phyloP scores from a whole-genome alignment of 805 yeast genomes.

The Wickerhamomyces bovis region DNA sequence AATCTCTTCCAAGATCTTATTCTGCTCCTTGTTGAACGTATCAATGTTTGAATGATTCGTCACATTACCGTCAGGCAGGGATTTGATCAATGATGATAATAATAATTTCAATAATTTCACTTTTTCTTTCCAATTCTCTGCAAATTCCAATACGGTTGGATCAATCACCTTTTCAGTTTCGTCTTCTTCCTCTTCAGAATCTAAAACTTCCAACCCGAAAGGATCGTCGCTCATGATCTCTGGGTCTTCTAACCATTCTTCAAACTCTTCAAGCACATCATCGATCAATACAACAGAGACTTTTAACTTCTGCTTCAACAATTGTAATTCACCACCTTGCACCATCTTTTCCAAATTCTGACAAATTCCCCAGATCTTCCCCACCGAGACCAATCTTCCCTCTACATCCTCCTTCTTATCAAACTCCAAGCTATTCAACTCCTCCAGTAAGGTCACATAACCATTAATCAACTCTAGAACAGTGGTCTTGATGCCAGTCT shows the following conservation, averaged over 20 bases:
- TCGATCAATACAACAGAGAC: slow-evolving; percentile 41
- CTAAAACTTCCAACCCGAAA: slow-evolving; percentile 37
- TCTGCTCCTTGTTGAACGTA: slow-evolving; percentile 37
- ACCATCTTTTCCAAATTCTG: slow-evolving; percentile 39
- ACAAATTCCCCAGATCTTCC: slow-evolving; percentile 67
- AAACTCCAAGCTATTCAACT: slow-evolving; percentile 19
- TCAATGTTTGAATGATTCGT: slow-evolving; percentile 43
- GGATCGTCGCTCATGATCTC: slow-evolving; percentile 41
- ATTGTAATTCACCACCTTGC: slow-evolving; percentile 46
- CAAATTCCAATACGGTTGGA: slow-evolving; percentile 33
- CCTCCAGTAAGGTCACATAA: slow-evolving; percentile 18
- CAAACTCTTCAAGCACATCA: slow-evolving; percentile 63
- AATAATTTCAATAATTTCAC: slow-evolving; percentile 53
- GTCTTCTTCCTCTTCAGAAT: slow-evolving; percentile 25
- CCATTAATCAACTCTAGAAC: slow-evolving; percentile 14
- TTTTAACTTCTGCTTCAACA: slow-evolving; percentile 42
- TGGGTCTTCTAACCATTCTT: slow-evolving; percentile 66
- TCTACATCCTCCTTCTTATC: slow-evolving; percentile 19
- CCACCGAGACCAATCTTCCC: slow-evolving; percentile 51
- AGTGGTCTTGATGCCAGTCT: slow-evolving; percentile 15
- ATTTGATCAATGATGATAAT: slow-evolving; percentile 50
- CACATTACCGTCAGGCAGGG: slow-evolving; percentile 38
- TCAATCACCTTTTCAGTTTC: slow-evolving; percentile 24
- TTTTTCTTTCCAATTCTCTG: slow-evolving; percentile 45
- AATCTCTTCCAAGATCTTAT: slow-evolving; percentile 35